Evolutionary conservation across 495 filamentous ascomycete genomes (phyloP).

Genomic region (Evernia prunastri): DNA sequence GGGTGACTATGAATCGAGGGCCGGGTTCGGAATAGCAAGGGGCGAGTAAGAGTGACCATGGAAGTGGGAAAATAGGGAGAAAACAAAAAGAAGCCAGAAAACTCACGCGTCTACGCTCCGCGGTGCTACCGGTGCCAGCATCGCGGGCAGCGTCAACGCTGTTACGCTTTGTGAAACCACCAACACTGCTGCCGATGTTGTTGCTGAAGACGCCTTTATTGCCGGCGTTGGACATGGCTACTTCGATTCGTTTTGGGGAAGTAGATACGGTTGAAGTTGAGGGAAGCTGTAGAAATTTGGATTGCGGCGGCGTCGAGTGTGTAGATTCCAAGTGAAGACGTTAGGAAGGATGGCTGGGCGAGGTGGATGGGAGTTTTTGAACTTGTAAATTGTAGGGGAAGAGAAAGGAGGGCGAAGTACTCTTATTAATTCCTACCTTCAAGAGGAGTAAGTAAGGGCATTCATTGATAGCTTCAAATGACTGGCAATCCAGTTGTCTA

Average conservation of each 20-base stretch:
- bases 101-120: slow-evolving; percentile 24
- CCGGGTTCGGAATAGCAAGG: neutral
- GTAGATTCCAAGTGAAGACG: too few species aligned
- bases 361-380: too few species aligned
- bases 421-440: too few species aligned
- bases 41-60: neutral
- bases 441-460: too few species aligned
- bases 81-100: neutral
- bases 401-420: too few species aligned
- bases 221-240: slow-evolving; percentile 21
- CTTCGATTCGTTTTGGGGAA: neutral
- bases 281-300: neutral
- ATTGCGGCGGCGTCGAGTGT: neutral
- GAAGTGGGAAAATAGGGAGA: slow-evolving; percentile 7
- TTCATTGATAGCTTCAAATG: too few species aligned
- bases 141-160: slow-evolving; percentile 1
- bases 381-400: too few species aligned
- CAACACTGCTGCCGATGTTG: slow-evolving; percentile 13
- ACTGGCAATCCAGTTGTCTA: neutral
- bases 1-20: slow-evolving; percentile 10
- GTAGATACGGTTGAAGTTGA: neutral
- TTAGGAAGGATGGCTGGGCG: too few species aligned
- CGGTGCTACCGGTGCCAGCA: neutral
- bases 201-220: slow-evolving; percentile 18
- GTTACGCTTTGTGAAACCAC: neutral